Percentiles rank a stretch among this genome's conserved stretches.
Conservation (phyloP, 169 alveolate species). For the Babesia bovis region DNA sequence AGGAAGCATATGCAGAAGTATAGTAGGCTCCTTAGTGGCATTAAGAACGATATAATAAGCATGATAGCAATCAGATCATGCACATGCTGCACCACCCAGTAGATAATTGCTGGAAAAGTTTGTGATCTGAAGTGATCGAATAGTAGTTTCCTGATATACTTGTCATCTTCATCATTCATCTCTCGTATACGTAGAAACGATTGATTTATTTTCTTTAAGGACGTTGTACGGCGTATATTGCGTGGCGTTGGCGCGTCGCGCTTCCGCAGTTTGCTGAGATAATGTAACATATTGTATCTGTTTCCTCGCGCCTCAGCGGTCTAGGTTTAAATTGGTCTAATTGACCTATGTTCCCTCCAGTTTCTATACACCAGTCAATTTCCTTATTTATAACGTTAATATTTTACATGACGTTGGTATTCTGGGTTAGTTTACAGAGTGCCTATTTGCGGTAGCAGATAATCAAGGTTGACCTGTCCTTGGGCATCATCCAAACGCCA, state of each 20-base stretch:
- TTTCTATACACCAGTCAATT: no score
- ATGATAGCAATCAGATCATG: conserved; percentile 75
- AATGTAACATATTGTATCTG: not conserved
- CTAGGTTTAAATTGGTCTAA: no score
- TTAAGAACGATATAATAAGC: conserved; percentile 64
- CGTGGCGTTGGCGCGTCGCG: not conserved
- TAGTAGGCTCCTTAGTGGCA: conserved; percentile 72
- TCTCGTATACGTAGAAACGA: conserved; percentile 55
- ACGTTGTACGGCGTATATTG: not conserved
- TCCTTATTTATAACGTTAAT: no score
- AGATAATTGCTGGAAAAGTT: conserved; percentile 75
- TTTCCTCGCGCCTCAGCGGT: no score
- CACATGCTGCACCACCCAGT: conserved; percentile 79
- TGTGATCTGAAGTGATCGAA: conserved; percentile 76
- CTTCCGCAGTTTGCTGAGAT: conserved; percentile 1
- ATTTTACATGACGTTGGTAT: no score
- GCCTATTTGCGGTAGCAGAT: no score
- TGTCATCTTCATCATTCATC: conserved; percentile 54
- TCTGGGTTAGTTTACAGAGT: no score
- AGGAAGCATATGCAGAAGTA: conserved; percentile 72
- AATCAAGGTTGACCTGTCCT: no score
- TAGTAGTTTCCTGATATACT: conserved; percentile 66
- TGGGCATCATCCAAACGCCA: no score
- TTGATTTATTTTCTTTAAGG: conserved; percentile 8
- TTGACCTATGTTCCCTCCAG: no score